phyloP scores from a whole-genome alignment of 1,284 basidiomycete genomes.

The Ceratobasidium sp. region DNA sequence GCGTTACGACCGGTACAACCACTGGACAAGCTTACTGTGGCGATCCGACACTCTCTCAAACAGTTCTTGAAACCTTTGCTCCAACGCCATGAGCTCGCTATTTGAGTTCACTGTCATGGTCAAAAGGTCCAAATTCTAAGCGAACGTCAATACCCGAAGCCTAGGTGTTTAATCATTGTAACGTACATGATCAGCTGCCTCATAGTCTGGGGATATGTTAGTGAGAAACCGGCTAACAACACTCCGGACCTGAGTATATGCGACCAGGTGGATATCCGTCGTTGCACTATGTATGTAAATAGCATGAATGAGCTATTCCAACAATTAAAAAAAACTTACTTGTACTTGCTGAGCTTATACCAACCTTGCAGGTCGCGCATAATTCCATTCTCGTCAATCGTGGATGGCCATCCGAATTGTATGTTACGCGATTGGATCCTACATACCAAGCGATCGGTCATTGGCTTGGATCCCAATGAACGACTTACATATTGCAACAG shows the following conservation, averaged over 20 bases:
- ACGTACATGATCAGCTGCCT: conserved; percentile 75
- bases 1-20: neutral
- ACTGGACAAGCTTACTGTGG: conserved; percentile 60
- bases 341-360: conserved; percentile 78
- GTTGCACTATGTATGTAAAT: conserved; percentile 1
- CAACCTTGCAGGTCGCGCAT: conserved; percentile 80
- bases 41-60: conserved; percentile 71
- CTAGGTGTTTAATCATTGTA: neutral
- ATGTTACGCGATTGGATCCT: conserved; percentile 82
- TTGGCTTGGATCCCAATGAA: neutral
- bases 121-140: conserved; percentile 75
- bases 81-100: conserved; percentile 68
- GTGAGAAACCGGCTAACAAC: conserved; percentile 81
- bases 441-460: neutral
- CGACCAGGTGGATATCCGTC: conserved; percentile 77
- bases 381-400: conserved; percentile 88
- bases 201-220: conserved; percentile 79
- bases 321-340: conserved; percentile 61
- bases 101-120: conserved; percentile 73
- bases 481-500: conserved; percentile 72
- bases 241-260: conserved; percentile 75
- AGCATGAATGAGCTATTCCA: conserved; percentile 14
- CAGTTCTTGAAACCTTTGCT: conserved; percentile 72
- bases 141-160: neutral
- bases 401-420: conserved; percentile 88